These are phyloP conservation scores for Emydomyces testavorans DNA, from an alignment of 2,329 filamentous ascomycete genomes.

Conservation along the genomic window DNA sequence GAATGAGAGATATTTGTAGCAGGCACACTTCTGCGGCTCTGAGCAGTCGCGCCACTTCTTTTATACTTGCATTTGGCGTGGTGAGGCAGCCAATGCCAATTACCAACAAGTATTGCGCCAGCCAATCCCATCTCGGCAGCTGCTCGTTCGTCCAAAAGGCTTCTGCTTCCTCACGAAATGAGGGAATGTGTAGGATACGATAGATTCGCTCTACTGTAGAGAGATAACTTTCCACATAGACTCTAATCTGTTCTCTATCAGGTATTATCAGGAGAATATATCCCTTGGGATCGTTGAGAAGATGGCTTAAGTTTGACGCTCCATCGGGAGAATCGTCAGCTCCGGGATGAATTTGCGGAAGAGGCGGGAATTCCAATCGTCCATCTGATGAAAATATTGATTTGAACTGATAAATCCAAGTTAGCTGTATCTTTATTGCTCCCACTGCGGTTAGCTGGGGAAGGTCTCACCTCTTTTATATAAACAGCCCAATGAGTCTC, in stretches of 20 bases:
- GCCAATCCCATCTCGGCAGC: constrained; percentile 15
- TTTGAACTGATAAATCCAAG: constrained; percentile 9
- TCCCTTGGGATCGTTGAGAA: constrained; percentile 7
- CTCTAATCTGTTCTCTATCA: constrained; percentile 28
- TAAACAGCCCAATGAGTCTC: constrained; percentile 12
- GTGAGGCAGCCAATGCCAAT: constrained; percentile 15
- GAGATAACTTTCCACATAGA: constrained; percentile 45
- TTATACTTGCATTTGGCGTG: constrained; percentile 8
- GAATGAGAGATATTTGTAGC: constrained; percentile 15
- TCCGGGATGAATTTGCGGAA: not conserved
- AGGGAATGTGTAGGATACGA: constrained; percentile 47
- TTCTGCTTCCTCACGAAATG: constrained; percentile 46
- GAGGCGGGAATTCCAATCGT: constrained; percentile 2
- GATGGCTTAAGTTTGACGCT: constrained; percentile 4
- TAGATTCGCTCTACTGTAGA: constrained; percentile 44
- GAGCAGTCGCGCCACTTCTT: constrained; percentile 12
- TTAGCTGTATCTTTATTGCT: not conserved
- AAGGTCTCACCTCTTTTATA: constrained; percentile 9
- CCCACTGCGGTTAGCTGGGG: too few species aligned
- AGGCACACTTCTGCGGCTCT: constrained; percentile 17
- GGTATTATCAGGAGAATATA: constrained; percentile 13
- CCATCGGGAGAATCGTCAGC: not conserved
- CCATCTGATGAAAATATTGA: constrained; percentile 14
- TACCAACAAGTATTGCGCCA: constrained; percentile 17
- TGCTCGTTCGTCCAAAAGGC: constrained; percentile 36